These are phyloP conservation scores for Periconia sp. DNA, from an alignment of 2,329 filamentous ascomycete species.

Conservation along the genomic window DNA sequence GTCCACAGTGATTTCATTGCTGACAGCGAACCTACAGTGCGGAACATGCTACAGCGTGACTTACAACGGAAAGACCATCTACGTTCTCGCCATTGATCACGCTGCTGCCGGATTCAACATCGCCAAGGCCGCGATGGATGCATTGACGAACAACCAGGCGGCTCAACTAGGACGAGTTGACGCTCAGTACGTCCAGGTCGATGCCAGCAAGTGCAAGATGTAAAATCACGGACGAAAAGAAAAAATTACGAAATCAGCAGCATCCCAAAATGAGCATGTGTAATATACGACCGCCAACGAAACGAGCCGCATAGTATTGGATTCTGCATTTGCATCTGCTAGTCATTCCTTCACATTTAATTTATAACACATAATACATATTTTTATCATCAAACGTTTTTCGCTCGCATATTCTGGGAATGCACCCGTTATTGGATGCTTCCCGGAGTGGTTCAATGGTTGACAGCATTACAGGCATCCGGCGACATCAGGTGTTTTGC, in stretches of 20 bases:
- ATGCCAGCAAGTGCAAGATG: slow-evolving; percentile 38
- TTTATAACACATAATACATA: slow-evolving; percentile 8
- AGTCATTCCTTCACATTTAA: slow-evolving; percentile 13
- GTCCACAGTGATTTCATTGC: slow-evolving; percentile 1
- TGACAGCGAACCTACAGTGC: slow-evolving; percentile 46
- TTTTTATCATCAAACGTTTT: too few relatives aligned
- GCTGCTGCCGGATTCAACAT: slow-evolving; percentile 57
- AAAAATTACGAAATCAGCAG: not conserved
- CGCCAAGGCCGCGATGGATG: slow-evolving; percentile 55
- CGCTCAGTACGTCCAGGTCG: slow-evolving; percentile 46
- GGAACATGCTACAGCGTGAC: slow-evolving; percentile 60
- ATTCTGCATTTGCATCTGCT: slow-evolving; percentile 2
- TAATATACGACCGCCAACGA: slow-evolving; percentile 6
- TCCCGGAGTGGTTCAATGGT: too few relatives aligned
- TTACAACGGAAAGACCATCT: slow-evolving; percentile 56
- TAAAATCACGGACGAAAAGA: not conserved
- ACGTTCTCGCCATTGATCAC: slow-evolving; percentile 57
- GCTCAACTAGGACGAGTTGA: slow-evolving; percentile 53
- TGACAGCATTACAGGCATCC: too few relatives aligned
- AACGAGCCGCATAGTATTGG: slow-evolving; percentile 7
- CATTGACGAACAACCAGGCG: slow-evolving; percentile 55
- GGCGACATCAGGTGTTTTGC: too few relatives aligned
- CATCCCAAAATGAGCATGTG: slow-evolving; percentile 1
- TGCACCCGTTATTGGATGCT: too few relatives aligned
- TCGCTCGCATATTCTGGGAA: too few relatives aligned